Evolutionary conservation across 2,329 filamentous ascomycete genomes (phyloP), one percentile per base, ranked within the genome.

Genomic region (Amylocarpus encephaloides): DNA sequence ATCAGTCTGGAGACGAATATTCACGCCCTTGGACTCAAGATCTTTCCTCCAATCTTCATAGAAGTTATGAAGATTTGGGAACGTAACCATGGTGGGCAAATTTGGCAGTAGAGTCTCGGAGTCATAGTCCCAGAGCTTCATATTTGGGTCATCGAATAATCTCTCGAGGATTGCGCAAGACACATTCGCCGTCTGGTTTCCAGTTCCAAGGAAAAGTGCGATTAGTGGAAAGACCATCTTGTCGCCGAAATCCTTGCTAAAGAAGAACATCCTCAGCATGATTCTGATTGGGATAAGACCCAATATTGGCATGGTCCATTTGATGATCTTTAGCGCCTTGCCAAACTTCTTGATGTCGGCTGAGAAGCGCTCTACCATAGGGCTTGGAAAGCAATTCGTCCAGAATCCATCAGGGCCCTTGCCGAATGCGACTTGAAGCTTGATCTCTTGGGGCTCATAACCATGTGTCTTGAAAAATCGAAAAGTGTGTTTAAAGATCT

Each of bases 131-230:
- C 78, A 83, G 7, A 83, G 68, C 53, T 75, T 76, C 72, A 79
- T 78, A 48, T 77, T 78, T 0, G 77, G 76, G 49, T 79, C 76
- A 50, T 79, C 70, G 45, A 80, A 82, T 0, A 83, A 65, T 4
- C 78, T 68, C 61, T 83, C 78, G 4, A 89, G 71, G 32, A 89
- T 81, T 19, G 84, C 82, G 38, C 76, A 78, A 0, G 85, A 80
- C 0, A 89, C 84, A 55, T 87, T 80, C 0, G 84, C 79, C 0
- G 85, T 85, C 59, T 86, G 82, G 57, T 89, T 89, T 1, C 85
- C 60, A 0, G 85, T 88, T 0, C 85, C 85, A 0, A 89, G 71
- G 62, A 90, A 88, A 1, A 89, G 70, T 0, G 85, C 85, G 30
- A 88, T 78, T 64, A 89, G 78, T 1, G 85, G 85, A 50, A 86